Conservation (phyloP, 192 early-diverging fungal genomes). For the Entomortierella beljakovae region DNA sequence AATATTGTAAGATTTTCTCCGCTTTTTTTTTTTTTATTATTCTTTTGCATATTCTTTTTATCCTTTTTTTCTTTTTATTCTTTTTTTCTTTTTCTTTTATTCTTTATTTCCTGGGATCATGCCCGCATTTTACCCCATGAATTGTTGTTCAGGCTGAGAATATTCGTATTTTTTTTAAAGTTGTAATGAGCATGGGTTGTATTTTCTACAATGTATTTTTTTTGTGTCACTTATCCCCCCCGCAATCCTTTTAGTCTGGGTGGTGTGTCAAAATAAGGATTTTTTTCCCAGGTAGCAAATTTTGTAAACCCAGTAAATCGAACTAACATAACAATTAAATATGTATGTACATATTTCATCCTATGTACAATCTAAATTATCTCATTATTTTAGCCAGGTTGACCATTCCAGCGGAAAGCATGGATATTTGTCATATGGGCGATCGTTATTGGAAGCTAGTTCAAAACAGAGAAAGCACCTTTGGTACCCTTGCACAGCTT, state of each 20-base stretch:
- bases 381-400: conserved; percentile 12
- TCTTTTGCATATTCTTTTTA: not conserved
- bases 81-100: not conserved
- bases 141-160: too few species aligned
- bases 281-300: not conserved
- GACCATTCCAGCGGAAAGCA: conserved; percentile 24
- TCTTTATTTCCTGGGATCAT: too few species aligned
- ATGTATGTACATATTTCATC: not conserved
- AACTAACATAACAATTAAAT: not conserved
- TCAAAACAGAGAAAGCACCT: conserved; percentile 15
- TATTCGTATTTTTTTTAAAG: too few species aligned
- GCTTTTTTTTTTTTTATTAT: not conserved
- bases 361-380: not conserved
- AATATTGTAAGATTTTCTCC: conserved; percentile 18
- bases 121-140: too few species aligned
- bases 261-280: not conserved
- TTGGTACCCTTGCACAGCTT: conserved; percentile 38
- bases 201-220: too few species aligned
- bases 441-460: conserved; percentile 44
- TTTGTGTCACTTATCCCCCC: not conserved
- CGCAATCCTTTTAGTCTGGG: not conserved
- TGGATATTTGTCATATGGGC: conserved; percentile 39
- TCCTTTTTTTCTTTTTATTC: not conserved
- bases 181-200: too few species aligned
- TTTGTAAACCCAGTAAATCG: too few species aligned